phyloP scores from a whole-genome alignment of 306 rosid species.

The Citrullus colocynthis region DNA sequence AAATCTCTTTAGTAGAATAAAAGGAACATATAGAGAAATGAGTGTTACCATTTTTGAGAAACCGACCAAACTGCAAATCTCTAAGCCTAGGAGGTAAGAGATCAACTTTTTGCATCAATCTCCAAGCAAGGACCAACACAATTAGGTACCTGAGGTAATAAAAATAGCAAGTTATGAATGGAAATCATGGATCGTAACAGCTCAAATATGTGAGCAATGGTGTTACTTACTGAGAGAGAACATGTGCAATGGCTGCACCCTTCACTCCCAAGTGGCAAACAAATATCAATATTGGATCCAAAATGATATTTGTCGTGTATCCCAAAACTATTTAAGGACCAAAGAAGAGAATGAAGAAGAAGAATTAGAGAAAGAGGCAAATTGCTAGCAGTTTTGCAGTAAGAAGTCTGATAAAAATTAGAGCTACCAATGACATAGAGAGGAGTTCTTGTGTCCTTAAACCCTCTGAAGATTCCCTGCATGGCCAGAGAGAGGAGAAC shows the following conservation, averaged over 20 bases:
- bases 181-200: neutral
- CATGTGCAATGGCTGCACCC: conserved; percentile 97
- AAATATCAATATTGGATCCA: conserved; percentile 84
- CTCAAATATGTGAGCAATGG: neutral
- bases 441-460: conserved; percentile 95
- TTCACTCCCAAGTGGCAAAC: conserved; percentile 53
- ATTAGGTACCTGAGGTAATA: conserved; percentile 51
- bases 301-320: conserved; percentile 41
- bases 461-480: conserved; percentile 94
- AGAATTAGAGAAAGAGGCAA: neutral
- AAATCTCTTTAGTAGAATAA: neutral
- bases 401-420: neutral
- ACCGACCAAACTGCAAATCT: conserved; percentile 64
- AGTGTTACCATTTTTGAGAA: conserved; percentile 63
- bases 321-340: conserved; percentile 39
- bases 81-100: conserved; percentile 66
- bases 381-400: neutral
- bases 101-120: conserved; percentile 47
- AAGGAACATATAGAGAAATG: neutral
- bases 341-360: conserved; percentile 1
- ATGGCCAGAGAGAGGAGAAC: conserved; percentile 93
- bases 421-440: conserved; percentile 71
- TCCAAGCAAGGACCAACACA: conserved; percentile 42
- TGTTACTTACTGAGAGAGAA: conserved; percentile 73
- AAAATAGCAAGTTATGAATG: neutral